phyloP scores from a whole-genome alignment of 768 basidiomycete genomes.

The Boletus rex-veris region DNA sequence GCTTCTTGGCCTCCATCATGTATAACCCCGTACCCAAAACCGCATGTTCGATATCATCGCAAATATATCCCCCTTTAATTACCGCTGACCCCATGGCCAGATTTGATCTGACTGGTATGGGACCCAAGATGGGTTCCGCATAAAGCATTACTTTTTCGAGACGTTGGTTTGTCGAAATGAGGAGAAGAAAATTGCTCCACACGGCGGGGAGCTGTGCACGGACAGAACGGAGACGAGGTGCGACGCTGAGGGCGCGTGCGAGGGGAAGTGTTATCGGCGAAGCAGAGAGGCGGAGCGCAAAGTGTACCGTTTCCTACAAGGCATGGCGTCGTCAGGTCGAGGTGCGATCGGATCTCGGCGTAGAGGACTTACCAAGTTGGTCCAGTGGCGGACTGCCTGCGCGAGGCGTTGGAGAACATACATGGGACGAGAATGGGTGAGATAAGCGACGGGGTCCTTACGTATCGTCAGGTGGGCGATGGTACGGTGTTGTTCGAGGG shows the following conservation, averaged over 20 bases:
- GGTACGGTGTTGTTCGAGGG: conserved; percentile 34
- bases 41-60: conserved; percentile 27
- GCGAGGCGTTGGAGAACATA: conserved; percentile 47
- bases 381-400: conserved; percentile 41
- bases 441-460: conserved; percentile 50
- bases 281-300: conserved; percentile 56
- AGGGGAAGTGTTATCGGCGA: conserved; percentile 24
- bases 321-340: conserved; percentile 4
- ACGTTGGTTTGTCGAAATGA: conserved; percentile 45
- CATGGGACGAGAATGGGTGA: conserved; percentile 47
- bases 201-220: conserved; percentile 53
- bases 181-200: conserved; percentile 54
- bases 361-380: conserved; percentile 42
- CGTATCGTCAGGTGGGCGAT: conserved; percentile 50
- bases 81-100: conserved; percentile 2
- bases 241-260: conserved; percentile 37
- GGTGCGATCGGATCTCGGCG: neutral
- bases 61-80: conserved; percentile 9
- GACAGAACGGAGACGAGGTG: conserved; percentile 46
- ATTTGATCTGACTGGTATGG: conserved; percentile 2
- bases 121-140: conserved; percentile 19
- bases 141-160: conserved; percentile 46
- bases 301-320: conserved; percentile 47
- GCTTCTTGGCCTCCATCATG: conserved; percentile 52
- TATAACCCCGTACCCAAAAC: conserved; percentile 52